Percentiles rank a stretch among this genome's conserved stretches.
phyloP scores from a whole-genome alignment of 176 grass and related monocot genomes.

The Carex pumila region DNA sequence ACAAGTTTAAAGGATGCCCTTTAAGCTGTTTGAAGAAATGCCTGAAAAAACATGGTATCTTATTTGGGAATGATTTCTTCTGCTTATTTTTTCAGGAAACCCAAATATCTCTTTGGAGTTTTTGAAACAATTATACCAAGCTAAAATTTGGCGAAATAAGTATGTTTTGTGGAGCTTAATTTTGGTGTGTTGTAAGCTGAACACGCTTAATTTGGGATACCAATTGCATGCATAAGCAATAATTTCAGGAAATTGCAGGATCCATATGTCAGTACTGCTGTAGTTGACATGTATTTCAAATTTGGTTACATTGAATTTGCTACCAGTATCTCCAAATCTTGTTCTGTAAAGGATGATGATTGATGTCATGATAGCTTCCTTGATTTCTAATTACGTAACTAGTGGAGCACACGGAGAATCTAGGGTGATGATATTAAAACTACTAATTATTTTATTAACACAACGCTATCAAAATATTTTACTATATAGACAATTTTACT shows the following conservation, averaged over 20 bases:
- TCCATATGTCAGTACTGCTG: slow-evolving; percentile 6
- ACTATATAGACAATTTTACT: too few relatives aligned
- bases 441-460: too few relatives aligned
- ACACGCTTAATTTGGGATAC: background rate
- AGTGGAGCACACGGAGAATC: slow-evolving; percentile 6
- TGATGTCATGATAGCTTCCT: slow-evolving; percentile 28
- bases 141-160: background rate
- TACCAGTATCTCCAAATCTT: background rate
- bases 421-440: background rate
- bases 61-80: slow-evolving; percentile 27
- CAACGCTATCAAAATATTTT: too few relatives aligned
- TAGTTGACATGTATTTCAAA: slow-evolving; percentile 33
- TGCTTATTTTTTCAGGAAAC: background rate
- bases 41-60: slow-evolving; percentile 15
- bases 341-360: slow-evolving; percentile 9
- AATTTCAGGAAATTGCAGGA: slow-evolving; percentile 14
- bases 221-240: slow-evolving; percentile 28
- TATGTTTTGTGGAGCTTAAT: slow-evolving; percentile 25
- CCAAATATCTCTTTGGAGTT: slow-evolving; percentile 14
- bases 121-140: background rate
- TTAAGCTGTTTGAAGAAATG: slow-evolving; percentile 28
- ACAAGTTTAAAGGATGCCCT: slow-evolving; percentile 2
- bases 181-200: slow-evolving; percentile 21
- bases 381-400: slow-evolving; percentile 22
- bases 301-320: slow-evolving; percentile 4